Evolutionary conservation across 2,329 filamentous ascomycete species (phyloP).

Genomic region (Sporothrix protearum): DNA sequence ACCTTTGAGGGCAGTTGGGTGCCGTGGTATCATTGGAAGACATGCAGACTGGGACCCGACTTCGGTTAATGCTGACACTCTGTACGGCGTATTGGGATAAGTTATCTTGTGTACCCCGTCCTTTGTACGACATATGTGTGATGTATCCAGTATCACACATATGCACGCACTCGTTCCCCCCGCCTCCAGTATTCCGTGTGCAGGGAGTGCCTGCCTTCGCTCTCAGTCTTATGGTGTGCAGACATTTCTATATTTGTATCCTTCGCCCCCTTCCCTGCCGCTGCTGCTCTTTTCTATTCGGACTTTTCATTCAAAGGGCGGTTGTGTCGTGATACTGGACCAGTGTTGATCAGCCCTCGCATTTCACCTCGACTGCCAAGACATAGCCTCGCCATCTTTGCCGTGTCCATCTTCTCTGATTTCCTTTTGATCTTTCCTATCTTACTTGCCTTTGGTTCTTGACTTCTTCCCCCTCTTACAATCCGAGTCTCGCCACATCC

Average conservation of each 20-base stretch:
- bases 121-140: not conserved
- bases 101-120: too few relatives aligned
- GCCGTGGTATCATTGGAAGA: not conserved
- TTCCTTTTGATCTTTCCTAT: not conserved
- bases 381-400: not conserved
- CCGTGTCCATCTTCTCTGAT: not conserved
- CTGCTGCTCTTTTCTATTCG: not conserved
- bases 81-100: not conserved
- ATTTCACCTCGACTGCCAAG: not conserved
- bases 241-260: not conserved
- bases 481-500: not conserved
- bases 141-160: too few relatives aligned
- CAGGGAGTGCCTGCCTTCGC: not conserved
- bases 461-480: not conserved
- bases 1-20: not conserved
- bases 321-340: not conserved
- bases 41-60: not conserved
- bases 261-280: not conserved
- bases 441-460: conserved; percentile 1
- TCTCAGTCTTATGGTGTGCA: not conserved
- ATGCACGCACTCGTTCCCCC: not conserved
- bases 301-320: not conserved
- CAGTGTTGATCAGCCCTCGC: not conserved
- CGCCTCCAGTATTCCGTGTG: not conserved
- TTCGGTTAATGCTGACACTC: not conserved